Evolutionary conservation across 2,329 filamentous ascomycete genomes (phyloP).

Genomic region (Aureobasidium sp.): DNA sequence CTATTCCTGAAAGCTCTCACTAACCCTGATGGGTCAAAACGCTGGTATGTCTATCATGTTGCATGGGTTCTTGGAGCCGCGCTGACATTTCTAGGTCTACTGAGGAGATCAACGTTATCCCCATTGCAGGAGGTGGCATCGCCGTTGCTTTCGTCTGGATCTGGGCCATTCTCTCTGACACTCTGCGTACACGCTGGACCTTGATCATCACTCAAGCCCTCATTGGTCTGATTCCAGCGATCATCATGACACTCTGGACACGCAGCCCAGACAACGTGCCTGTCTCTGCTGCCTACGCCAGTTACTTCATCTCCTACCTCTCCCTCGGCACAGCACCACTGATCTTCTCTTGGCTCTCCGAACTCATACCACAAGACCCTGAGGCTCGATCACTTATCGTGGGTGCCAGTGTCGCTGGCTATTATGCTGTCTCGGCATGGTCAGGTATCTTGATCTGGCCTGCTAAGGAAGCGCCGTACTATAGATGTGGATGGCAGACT

Average conservation of each 20-base stretch:
- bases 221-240: constrained; percentile 40
- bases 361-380: constrained; percentile 42
- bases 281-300: constrained; percentile 41
- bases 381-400: constrained; percentile 43
- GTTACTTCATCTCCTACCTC: constrained; percentile 44
- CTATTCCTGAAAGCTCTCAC: constrained; percentile 35
- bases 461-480: constrained; percentile 42
- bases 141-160: constrained; percentile 46
- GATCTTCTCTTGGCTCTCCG: constrained; percentile 45
- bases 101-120: constrained; percentile 41
- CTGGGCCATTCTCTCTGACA: constrained; percentile 45
- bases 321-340: constrained; percentile 43
- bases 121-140: constrained; percentile 40
- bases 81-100: background rate
- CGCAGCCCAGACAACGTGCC: constrained; percentile 34
- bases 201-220: constrained; percentile 40
- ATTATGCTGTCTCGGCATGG: constrained; percentile 45
- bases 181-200: constrained; percentile 42
- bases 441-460: constrained; percentile 46
- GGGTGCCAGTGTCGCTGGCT: constrained; percentile 40
- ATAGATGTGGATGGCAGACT: constrained; percentile 42
- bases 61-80: too few species aligned
- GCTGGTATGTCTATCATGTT: constrained; percentile 28
- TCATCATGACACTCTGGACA: constrained; percentile 49
- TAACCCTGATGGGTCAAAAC: constrained; percentile 32